These are phyloP conservation scores for Clitopilus hobsonii DNA, from an alignment of 768 basidiomycete genomes.

Conservation along the genomic window DNA sequence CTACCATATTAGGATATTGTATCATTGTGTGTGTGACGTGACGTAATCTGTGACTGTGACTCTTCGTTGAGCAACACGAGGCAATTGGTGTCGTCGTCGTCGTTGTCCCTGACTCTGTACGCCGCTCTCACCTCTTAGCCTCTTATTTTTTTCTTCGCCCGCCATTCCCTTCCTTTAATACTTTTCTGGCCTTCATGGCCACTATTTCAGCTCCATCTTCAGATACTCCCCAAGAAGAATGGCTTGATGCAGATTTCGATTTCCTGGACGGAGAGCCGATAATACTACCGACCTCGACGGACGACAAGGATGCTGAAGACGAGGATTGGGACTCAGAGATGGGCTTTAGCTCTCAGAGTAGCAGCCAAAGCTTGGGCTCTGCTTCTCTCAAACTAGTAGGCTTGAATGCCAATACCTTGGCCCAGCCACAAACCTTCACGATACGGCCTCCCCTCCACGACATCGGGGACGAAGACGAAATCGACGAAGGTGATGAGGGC, in stretches of 20 bases:
- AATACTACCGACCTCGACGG: slow-evolving; percentile 41
- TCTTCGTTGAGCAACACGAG: slow-evolving; percentile 24
- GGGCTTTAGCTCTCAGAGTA: slow-evolving; percentile 36
- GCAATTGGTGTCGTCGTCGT: slow-evolving; percentile 9
- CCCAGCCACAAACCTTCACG: slow-evolving; percentile 43
- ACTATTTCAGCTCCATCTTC: slow-evolving; percentile 56
- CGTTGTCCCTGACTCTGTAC: slow-evolving; percentile 7
- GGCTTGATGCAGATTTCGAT: slow-evolving; percentile 86
- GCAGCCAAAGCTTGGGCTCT: background rate
- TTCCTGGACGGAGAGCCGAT: slow-evolving; percentile 71
- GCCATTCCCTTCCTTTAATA: slow-evolving; percentile 12
- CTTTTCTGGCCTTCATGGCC: slow-evolving; percentile 36
- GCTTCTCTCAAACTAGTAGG: slow-evolving; percentile 16
- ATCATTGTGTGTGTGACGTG: slow-evolving; percentile 8
- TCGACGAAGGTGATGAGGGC: slow-evolving; percentile 76
- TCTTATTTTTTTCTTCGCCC: background rate
- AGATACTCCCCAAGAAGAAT: slow-evolving; percentile 62
- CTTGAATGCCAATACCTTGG: slow-evolving; percentile 27
- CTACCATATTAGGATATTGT: slow-evolving; percentile 49
- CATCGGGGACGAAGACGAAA: slow-evolving; percentile 33
- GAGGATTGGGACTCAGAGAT: slow-evolving; percentile 84
- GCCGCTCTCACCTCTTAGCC: slow-evolving; percentile 2
- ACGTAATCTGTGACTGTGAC: slow-evolving; percentile 20
- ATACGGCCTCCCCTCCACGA: slow-evolving; percentile 61
- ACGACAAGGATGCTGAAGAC: slow-evolving; percentile 59